Evolutionary conservation across 805 yeast genomes (phyloP), one percentile per base, ranked within the genome.

Genomic region (Lipomyces kockii): DNA sequence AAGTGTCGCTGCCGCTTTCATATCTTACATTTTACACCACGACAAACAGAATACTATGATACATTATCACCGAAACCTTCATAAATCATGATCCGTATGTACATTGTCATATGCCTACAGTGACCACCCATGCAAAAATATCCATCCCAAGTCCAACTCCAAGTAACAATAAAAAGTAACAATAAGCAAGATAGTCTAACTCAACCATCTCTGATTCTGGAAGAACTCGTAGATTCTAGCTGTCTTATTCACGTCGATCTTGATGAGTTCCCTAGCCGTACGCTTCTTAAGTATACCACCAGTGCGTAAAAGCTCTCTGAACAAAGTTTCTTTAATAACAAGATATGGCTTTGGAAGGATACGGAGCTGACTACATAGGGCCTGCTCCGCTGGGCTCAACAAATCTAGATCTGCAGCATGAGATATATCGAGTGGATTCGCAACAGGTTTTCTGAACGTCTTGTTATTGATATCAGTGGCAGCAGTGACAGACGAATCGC

Each of bases 301-400:
- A 55, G 90, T 88, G 72, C 91, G 87, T 52, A 93, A 81, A 39
- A 96, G 86, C 76, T 93, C 97, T 73, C 96, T 86, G 82, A 95
- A 92, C 64, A 95, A 78, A 2, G 91, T 87, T 76, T 91, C 97
- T 76, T 95, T 95, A 71, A 95, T 91, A 2, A 97, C 97, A 68
- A 95, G 81, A 75, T 94, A 95, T 2, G 98, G 97, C 77, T 95
- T 94, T 17, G 99, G 99, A 65, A 90, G 79, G 11, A 96, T 89
- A 70, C 97, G 86, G 69, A 96, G 82, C 60, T 87, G 89, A 3
- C 93, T 83, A 79, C 99, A 96, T 58, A 95, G 79, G 63, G 86
- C 87, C 76, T 89, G 94, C 76, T 95, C 99, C 64, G 91, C 97
- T n/a, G 87, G 85, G 0, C 96, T 89, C 60, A 95, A 80, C 65